These are phyloP conservation scores for Ophiostoma ips DNA, from an alignment of 2,329 filamentous ascomycete species.

Conservation along the genomic window DNA sequence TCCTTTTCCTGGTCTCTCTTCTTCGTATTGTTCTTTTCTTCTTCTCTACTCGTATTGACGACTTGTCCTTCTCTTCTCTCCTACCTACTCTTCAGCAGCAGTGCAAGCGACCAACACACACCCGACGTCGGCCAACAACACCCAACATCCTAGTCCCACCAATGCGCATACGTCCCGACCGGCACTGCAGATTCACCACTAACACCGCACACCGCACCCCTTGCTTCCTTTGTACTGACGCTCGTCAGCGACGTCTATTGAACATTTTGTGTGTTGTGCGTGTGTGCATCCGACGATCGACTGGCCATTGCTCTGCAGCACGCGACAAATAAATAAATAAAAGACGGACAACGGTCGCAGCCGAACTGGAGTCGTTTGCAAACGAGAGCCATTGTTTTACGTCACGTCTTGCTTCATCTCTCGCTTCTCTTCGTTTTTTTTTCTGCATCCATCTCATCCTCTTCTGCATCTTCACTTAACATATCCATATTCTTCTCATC, in stretches of 20 bases:
- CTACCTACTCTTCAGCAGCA: background rate
- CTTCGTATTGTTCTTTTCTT: background rate
- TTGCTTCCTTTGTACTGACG: background rate
- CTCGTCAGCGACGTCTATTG: no score
- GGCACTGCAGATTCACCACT: background rate
- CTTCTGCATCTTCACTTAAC: no score
- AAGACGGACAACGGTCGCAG: background rate
- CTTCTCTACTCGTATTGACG: background rate
- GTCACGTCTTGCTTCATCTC: no score
- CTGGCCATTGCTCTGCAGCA: no score
- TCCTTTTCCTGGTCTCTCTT: background rate
- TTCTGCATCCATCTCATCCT: no score
- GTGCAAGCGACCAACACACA: background rate
- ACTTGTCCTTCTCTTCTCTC: background rate
- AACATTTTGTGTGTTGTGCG: no score
- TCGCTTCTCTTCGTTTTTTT: no score
- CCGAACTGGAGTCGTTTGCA: background rate
- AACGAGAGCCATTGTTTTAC: background rate
- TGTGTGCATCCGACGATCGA: no score
- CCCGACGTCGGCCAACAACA: no score
- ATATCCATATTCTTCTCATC: background rate
- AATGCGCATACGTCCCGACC: no score
- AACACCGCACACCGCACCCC: background rate
- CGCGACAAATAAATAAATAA: no score
- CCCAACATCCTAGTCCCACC: no score